Percentiles rank a stretch among this genome's conserved stretches.
Conservation (phyloP, 2,329 filamentous ascomycete species). For the Helotiales sp. region DNA sequence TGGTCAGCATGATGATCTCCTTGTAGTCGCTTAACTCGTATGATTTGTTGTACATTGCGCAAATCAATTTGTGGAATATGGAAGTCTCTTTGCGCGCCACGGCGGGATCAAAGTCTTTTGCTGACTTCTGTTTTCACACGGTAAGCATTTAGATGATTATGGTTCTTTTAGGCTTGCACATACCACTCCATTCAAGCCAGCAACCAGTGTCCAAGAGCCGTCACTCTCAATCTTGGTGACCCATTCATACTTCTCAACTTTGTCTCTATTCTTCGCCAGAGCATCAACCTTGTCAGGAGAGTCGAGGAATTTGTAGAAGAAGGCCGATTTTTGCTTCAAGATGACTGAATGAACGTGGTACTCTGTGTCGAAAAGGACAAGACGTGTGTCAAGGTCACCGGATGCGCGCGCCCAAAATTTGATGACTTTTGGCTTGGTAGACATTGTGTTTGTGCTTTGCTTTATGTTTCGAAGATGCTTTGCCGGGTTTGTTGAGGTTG, state of each 20-base stretch:
- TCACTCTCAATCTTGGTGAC: conserved; percentile 5
- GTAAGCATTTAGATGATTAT: too few species aligned
- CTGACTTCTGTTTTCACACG: not conserved
- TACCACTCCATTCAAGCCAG: not conserved
- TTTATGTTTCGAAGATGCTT: too few species aligned
- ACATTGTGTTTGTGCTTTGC: too few species aligned
- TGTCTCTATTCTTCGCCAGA: not conserved
- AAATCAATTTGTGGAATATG: not conserved
- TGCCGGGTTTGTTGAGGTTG: too few species aligned
- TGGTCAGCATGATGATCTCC: not conserved
- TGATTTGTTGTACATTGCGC: not conserved
- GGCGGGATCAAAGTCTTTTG: not conserved
- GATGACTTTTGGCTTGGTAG: too few species aligned
- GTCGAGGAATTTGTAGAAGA: conserved; percentile 15
- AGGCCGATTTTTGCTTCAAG: conserved; percentile 11
- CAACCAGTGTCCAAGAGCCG: not conserved
- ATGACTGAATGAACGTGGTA: conserved; percentile 12
- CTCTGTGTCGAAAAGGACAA: conserved; percentile 4
- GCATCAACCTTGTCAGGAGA: conserved; percentile 13
- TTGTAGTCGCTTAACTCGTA: not conserved
- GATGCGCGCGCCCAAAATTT: too few species aligned
- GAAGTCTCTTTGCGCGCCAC: not conserved
- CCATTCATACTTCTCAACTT: conserved; percentile 10
- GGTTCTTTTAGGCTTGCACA: too few species aligned
- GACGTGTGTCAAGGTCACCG: conserved; percentile 2